Percentiles rank a stretch among this genome's conserved stretches.
phyloP scores from a whole-genome alignment of 495 filamentous ascomycete species.

The Sporormia fimetaria region DNA sequence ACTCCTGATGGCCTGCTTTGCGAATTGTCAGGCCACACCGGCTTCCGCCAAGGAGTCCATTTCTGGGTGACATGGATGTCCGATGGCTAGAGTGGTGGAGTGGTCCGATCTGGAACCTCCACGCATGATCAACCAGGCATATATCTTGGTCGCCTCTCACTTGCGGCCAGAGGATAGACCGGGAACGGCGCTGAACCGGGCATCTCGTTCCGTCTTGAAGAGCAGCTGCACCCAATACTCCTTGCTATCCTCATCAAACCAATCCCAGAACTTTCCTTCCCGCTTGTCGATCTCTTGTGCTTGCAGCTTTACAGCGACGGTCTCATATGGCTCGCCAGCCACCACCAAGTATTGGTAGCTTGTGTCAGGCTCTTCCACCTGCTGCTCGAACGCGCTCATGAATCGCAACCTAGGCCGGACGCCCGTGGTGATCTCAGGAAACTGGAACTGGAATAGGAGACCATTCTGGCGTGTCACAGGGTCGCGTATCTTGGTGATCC shows the following conservation, averaged over 20 bases:
- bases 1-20: background rate
- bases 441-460: conserved; percentile 88
- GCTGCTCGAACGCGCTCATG: conserved; percentile 96
- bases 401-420: conserved; percentile 76
- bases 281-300: conserved; percentile 85
- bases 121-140: background rate
- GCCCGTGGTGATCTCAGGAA: conserved; percentile 74
- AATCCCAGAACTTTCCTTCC: conserved; percentile 78
- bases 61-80: background rate
- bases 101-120: background rate
- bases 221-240: conserved; percentile 98
- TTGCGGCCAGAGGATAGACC: conserved; percentile 54
- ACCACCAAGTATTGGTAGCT: conserved; percentile 89
- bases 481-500: conserved; percentile 92
- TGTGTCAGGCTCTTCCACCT: conserved; percentile 88
- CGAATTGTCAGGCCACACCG: background rate
- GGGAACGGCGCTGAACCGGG: conserved; percentile 86
- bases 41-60: background rate
- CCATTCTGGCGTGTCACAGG: conserved; percentile 83
- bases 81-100: background rate
- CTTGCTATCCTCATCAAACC: conserved; percentile 93
- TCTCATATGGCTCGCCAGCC: conserved; percentile 96
- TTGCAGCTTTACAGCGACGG: conserved; percentile 90
- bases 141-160: conserved; percentile 4
- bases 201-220: conserved; percentile 98